Evolutionary conservation across 768 basidiomycete genomes (phyloP), one percentile per base, ranked within the genome.

Genomic region (Mycena belliarum): DNA sequence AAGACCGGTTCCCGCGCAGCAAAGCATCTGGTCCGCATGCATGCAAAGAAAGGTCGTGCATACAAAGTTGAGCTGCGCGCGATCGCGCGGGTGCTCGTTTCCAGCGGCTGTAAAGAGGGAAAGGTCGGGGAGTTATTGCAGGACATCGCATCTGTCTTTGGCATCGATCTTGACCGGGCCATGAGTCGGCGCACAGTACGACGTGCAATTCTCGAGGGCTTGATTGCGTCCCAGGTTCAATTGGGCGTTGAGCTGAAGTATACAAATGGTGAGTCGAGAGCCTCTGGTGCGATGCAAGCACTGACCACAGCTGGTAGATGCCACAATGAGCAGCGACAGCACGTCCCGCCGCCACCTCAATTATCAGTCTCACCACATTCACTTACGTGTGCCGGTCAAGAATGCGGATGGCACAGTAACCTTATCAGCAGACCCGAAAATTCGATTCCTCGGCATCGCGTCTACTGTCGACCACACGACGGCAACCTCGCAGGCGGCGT

Each of bases 261-360:
- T 20, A 21, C 52, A 6, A 18, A 50, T 15, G 58, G 58, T 54
- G 35, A n/a, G 18, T 35, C 52, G 44, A 16, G 15, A 18, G 46
- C 23, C 24, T 35, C 6, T 5, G 35, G 12, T 35, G 12, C 37
- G 35, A 24, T 45, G 6, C 49, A 24, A 40, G 1, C 21, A 25
- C 38, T 50, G 28, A 51, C n/a, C 23, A 41, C n/a, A 15, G 21
- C n/a, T 8, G 16, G 29, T 44, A 63, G 62, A 49, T 16, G 9
- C 56, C 29, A 63, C 62, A n/a, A 38, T 60, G 23, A 60, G 58
- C 24, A 51, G 49, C 23, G 62, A 63, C 37, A 46, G 61, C 40
- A 63, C 61, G 1, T 63, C 61, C 2, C 57, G 49, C 26, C 38
- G 52, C n/a, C 33, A 59, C 4, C 18, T 24, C 18, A 51, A 63